Conservation (phyloP, 345 rosid species). For the Aethionema arabicum region DNA sequence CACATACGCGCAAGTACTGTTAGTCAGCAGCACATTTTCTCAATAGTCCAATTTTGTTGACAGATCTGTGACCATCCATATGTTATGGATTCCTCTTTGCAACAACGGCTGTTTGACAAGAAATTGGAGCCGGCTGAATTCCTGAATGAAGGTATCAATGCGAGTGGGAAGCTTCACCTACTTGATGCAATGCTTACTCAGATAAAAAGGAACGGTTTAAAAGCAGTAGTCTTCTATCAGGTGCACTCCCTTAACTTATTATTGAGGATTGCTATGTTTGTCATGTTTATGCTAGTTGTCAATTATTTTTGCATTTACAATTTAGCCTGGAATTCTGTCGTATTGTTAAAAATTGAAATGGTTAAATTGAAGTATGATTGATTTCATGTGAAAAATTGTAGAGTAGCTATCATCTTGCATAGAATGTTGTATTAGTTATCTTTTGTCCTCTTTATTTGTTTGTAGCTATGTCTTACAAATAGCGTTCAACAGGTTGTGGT, state of each 20-base stretch:
- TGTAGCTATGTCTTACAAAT: conserved; percentile 6
- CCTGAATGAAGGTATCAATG: conserved; percentile 78
- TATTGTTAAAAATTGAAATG: conserved; percentile 5
- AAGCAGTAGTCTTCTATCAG: conserved; percentile 84
- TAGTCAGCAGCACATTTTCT: conserved; percentile 13
- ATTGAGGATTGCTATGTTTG: conserved; percentile 15
- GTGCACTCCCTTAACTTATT: conserved; percentile 41
- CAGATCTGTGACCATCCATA: conserved; percentile 98
- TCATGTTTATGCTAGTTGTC: conserved; percentile 17
- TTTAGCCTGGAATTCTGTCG: conserved; percentile 9
- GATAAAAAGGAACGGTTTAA: conserved; percentile 50
- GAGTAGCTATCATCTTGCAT: conserved; percentile 16
- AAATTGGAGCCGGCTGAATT: conserved; percentile 39
- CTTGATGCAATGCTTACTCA: conserved; percentile 72
- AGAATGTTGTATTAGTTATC: conserved; percentile 12
- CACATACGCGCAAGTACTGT: conserved; percentile 10
- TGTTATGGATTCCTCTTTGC: conserved; percentile 51
- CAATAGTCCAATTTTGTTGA: conserved; percentile 28
- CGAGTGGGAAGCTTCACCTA: conserved; percentile 82
- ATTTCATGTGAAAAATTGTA: conserved; percentile 22
- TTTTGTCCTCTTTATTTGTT: conserved; percentile 12
- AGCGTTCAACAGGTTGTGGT: conserved; percentile 50
- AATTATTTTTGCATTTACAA: conserved; percentile 16
- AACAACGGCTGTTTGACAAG: conserved; percentile 36
- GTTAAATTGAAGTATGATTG: conserved; percentile 21